Conservation (phyloP, 306 rosid genomes). For the Citrullus colocynthis region DNA sequence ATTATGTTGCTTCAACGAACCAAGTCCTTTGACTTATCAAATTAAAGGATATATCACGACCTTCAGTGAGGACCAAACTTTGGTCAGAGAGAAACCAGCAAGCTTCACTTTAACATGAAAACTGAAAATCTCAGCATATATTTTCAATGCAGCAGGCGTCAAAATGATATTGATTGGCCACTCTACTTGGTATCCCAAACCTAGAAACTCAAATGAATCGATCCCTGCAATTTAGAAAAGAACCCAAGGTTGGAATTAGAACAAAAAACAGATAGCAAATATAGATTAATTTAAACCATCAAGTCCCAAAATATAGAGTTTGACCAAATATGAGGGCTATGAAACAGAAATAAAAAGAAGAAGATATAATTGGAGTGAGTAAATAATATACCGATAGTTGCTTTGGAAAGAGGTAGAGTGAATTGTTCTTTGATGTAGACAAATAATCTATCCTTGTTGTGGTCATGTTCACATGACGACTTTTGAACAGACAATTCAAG, state of each 20-base stretch:
- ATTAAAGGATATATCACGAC: slow-evolving; percentile 22
- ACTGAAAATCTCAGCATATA: slow-evolving; percentile 85
- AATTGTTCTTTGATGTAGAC: slow-evolving; percentile 70
- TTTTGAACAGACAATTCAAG: slow-evolving; percentile 86
- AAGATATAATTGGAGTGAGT: background rate
- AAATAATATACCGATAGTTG: slow-evolving; percentile 42
- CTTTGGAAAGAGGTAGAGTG: slow-evolving; percentile 49
- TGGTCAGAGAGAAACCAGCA: slow-evolving; percentile 61
- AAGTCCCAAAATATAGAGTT: background rate
- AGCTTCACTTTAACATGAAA: slow-evolving; percentile 93
- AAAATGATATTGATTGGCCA: slow-evolving; percentile 85
- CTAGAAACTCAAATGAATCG: slow-evolving; percentile 81
- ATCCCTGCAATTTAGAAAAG: slow-evolving; percentile 54
- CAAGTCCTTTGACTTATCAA: background rate
- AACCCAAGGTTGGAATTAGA: background rate
- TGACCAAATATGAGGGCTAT: background rate
- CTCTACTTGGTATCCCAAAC: slow-evolving; percentile 81
- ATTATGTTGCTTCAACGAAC: background rate
- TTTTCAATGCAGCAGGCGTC: slow-evolving; percentile 64
- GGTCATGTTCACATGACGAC: slow-evolving; percentile 75
- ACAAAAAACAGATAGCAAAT: background rate
- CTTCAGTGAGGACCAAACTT: slow-evolving; percentile 83
- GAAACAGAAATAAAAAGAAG: background rate
- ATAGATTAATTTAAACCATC: background rate
- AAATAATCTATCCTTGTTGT: slow-evolving; percentile 62